Evolutionary conservation across 371 early-diverging fungal genomes (phyloP).

Genomic region (Mucor racemosus): DNA sequence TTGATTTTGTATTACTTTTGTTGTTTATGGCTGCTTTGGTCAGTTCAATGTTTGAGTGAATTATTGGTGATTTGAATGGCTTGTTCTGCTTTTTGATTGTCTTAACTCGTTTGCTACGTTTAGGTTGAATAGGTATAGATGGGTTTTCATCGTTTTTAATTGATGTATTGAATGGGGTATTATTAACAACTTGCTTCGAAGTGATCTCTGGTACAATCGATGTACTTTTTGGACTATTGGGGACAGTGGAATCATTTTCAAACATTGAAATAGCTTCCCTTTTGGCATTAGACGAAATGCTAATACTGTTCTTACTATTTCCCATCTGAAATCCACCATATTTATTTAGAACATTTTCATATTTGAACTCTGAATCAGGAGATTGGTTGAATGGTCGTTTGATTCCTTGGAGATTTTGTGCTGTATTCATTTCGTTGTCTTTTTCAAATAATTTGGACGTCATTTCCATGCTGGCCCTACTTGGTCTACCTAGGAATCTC

Average conservation of each 20-base stretch:
- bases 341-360: conserved; percentile 24
- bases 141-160: neutral
- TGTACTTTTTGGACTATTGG: neutral
- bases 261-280: conserved; percentile 32
- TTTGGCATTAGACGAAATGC: conserved; percentile 33
- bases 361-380: conserved; percentile 16
- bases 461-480: neutral
- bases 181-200: neutral
- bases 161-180: conserved; percentile 8
- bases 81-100: conserved; percentile 10
- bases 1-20: neutral
- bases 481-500: conserved; percentile 5
- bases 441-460: conserved; percentile 8
- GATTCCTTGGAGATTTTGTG: neutral
- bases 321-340: conserved; percentile 38
- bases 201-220: neutral
- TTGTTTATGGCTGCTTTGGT: conserved; percentile 34
- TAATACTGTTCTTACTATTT: conserved; percentile 8
- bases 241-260: neutral
- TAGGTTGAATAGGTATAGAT: neutral
- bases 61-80: conserved; percentile 45
- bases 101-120: conserved; percentile 4
- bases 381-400: conserved; percentile 7
- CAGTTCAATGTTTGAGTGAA: conserved; percentile 32
- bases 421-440: neutral